phyloP scores from a whole-genome alignment of 2,329 filamentous ascomycete species.

The Nigrospora osmanthi region DNA sequence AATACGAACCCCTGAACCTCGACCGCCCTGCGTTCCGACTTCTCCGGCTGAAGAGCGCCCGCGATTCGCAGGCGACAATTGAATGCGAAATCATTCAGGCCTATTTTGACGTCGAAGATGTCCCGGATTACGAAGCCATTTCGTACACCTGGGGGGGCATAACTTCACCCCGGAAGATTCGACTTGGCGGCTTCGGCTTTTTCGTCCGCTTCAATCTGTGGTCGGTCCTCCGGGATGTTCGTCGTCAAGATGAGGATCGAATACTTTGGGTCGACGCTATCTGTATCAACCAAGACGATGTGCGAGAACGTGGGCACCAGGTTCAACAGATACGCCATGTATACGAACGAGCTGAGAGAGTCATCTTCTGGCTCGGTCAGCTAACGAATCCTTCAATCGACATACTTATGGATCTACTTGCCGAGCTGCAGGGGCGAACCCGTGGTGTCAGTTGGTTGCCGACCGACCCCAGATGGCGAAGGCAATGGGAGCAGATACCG shows the following conservation, averaged over 20 bases:
- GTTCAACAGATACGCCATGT: neutral
- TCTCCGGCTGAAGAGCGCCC: neutral
- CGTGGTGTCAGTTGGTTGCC: too few species aligned
- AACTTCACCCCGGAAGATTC: neutral
- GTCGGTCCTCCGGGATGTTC: neutral
- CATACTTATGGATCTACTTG: too few species aligned
- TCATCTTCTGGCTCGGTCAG: neutral
- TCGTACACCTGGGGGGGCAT: neutral
- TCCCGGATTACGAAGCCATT: neutral
- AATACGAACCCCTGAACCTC: neutral
- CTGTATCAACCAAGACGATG: neutral
- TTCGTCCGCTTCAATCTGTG: neutral
- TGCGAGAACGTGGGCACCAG: neutral
- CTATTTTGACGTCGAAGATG: neutral
- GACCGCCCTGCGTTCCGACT: neutral
- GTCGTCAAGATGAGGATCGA: neutral
- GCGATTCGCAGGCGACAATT: neutral
- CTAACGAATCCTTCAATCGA: too few species aligned
- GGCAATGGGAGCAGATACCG: too few species aligned
- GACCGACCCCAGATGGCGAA: too few species aligned
- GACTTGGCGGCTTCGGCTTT: neutral
- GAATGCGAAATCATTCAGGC: neutral
- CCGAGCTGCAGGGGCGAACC: too few species aligned
- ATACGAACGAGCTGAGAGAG: neutral
- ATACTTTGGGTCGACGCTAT: neutral